Percentiles rank a stretch among this genome's conserved stretches.
Evolutionary conservation across 1,284 basidiomycete genomes (phyloP).

Genomic region (Papiliotrema terrestris): DNA sequence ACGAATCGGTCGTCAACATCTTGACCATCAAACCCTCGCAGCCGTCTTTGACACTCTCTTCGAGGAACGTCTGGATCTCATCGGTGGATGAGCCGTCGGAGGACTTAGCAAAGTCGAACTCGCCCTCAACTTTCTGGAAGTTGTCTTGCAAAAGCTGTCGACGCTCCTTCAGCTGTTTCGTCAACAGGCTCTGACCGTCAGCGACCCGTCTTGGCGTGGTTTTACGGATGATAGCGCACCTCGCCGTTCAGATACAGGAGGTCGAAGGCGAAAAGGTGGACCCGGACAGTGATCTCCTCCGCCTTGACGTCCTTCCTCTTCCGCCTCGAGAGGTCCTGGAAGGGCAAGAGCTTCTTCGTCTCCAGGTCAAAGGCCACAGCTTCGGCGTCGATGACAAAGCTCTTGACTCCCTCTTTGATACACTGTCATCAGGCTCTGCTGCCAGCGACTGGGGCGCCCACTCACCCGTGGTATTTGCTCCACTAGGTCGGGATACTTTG

Average conservation of each 20-base stretch:
- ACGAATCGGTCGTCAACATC: constrained; percentile 86
- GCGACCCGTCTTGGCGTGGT: background rate
- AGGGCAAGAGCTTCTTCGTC: constrained; percentile 67
- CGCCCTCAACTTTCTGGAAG: constrained; percentile 77
- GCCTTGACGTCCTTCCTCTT: constrained; percentile 79
- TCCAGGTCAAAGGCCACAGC: constrained; percentile 70
- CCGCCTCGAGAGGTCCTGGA: constrained; percentile 80
- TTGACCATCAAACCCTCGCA: constrained; percentile 99
- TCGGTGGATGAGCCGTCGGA: constrained; percentile 87
- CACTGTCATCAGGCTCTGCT: constrained; percentile 56
- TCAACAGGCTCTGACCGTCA: constrained; percentile 41
- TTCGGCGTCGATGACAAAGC: constrained; percentile 81
- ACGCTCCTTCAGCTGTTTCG: constrained; percentile 56
- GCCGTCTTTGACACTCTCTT: constrained; percentile 94
- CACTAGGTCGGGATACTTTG: constrained; percentile 96
- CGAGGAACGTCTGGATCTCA: constrained; percentile 91
- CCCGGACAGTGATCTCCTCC: constrained; percentile 57
- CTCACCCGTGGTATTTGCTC: constrained; percentile 82
- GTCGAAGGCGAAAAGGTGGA: constrained; percentile 58
- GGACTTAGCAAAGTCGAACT: constrained; percentile 89
- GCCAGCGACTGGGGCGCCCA: constrained; percentile 11
- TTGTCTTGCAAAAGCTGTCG: constrained; percentile 71
- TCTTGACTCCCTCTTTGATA: constrained; percentile 69
- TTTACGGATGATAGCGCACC: constrained; percentile 31
- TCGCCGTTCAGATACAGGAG: constrained; percentile 57